These are phyloP conservation scores for Nicotiana rustica DNA, from an alignment of 305 asterid species.

Conservation along the genomic window DNA sequence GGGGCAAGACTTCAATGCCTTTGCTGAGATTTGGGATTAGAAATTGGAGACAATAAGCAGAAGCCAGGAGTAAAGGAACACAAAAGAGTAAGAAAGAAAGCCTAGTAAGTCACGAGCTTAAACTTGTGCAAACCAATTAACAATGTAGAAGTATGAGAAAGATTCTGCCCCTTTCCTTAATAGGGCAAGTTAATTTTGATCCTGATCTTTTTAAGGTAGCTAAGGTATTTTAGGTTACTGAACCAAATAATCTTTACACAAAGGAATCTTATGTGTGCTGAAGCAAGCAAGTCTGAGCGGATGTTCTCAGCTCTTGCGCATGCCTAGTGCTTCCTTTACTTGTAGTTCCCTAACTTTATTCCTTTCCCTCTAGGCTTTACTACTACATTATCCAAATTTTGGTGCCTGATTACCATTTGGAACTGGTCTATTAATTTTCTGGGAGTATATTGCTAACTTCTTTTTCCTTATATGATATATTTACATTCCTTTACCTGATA, in stretches of 20 bases:
- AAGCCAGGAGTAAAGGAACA: background rate
- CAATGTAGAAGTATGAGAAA: background rate
- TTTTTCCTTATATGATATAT: conserved; percentile 23
- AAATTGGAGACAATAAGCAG: background rate
- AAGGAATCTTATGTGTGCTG: background rate
- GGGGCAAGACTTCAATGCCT: background rate
- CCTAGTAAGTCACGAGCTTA: background rate
- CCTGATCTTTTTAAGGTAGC: conserved; percentile 10
- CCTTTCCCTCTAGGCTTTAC: background rate
- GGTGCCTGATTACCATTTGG: background rate
- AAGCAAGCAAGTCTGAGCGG: conserved; percentile 7
- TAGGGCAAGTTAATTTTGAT: background rate
- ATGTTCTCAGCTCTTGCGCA: background rate
- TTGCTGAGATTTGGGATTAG: background rate
- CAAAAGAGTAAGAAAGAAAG: background rate
- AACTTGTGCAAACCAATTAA: conserved; percentile 14
- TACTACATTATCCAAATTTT: background rate
- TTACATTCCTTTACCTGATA: conserved; percentile 25
- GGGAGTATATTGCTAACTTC: conserved; percentile 20
- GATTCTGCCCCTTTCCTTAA: background rate
- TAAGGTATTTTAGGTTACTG: conserved; percentile 26
- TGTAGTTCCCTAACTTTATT: background rate
- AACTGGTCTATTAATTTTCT: background rate
- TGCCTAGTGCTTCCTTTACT: background rate
- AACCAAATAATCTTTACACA: conserved; percentile 16